Base-by-base conservation (phyloP, 495 filamentous ascomycete genomes). In the Echria macrotheca region DNA sequence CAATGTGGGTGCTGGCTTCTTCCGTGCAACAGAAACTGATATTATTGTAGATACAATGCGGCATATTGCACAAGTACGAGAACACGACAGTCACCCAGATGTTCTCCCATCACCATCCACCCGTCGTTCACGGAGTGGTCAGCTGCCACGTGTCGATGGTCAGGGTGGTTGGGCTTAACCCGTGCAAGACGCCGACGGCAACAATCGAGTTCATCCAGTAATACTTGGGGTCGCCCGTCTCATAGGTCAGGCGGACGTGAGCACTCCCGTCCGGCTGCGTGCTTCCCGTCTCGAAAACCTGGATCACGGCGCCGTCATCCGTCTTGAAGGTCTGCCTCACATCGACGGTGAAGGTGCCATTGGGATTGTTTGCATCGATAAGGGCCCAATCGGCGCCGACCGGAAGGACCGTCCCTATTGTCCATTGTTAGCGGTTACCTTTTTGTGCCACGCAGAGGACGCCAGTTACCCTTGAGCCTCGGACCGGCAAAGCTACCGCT, bases 361-460 rank as follows among this genome's bases (percentile, higher is more conserved):
- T 53, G 10, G 5, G 14, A 28, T 47, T 15, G 17, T 49, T 51
- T 17, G 28, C 23, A 31, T 56, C 54, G 14, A 47, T 24, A 9
- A 60, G 46, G 9, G 46, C 57, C 57, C 54, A 60, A 15, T 60
- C 54, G 5, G 29, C 57, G 0, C 54, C 57, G 8, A 53, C 38
- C 2, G 57, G 57, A 2, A 57, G 18, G 3, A 54, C 47, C 17
- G 47, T 57, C 2, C 56, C 56, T 59, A 21, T 24, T 15, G 12
- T 3, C 17, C 3, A 28, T n/a, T 23, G 23, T 41, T 21, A 41
- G 41, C 23, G 5, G 8, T 23, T 26, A 25, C 15, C 15, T 38
- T 15, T n/a, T n/a, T n/a, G n/a, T n/a, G n/a, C n/a, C n/a, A n/a
- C n/a, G n/a, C n/a, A n/a, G n/a, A 39, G 23, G 25, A 9, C 23